Conservation (phyloP, 129 eudicot species). For the sunflower (Helianthus annuus) region DNA sequence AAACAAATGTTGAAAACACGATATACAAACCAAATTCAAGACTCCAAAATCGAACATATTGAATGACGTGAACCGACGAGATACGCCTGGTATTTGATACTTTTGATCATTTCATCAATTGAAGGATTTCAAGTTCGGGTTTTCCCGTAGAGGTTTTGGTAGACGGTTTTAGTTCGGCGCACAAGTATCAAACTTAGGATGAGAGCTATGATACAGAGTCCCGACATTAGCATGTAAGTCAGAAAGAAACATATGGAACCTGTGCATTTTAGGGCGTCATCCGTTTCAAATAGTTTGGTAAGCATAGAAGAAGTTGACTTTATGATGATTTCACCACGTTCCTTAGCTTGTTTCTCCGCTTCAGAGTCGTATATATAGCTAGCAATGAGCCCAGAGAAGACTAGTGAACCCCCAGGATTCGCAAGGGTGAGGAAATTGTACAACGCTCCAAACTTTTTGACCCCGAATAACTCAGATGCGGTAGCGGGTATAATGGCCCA, state of each 20-base stretch:
- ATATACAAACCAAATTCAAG: conserved; percentile 28
- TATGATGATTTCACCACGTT: conserved; percentile 26
- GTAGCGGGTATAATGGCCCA: conserved; percentile 97
- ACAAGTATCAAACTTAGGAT: conserved; percentile 82
- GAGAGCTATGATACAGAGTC: conserved; percentile 70
- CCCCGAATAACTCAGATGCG: conserved; percentile 89
- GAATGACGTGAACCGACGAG: neutral
- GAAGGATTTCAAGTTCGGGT: conserved; percentile 39
- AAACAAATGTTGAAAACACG: conserved; percentile 10
- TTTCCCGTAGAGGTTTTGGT: conserved; percentile 74
- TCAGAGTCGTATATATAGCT: conserved; percentile 85
- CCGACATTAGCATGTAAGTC: conserved; percentile 80
- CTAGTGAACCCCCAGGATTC: conserved; percentile 87
- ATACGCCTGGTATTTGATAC: neutral
- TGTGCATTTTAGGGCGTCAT: conserved; percentile 68
- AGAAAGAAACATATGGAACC: conserved; percentile 84
- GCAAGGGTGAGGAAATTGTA: conserved; percentile 95
- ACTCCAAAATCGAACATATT: conserved; percentile 19
- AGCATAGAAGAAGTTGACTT: conserved; percentile 37
- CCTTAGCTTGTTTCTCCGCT: conserved; percentile 85
- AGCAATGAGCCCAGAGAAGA: conserved; percentile 83
- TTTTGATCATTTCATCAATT: neutral
- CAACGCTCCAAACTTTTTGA: conserved; percentile 87
- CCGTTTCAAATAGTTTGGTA: conserved; percentile 36
- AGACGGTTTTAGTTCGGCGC: conserved; percentile 74